Conservation (phyloP, 495 filamentous ascomycete genomes). For the Umbilicaria muhlenbergii region DNA sequence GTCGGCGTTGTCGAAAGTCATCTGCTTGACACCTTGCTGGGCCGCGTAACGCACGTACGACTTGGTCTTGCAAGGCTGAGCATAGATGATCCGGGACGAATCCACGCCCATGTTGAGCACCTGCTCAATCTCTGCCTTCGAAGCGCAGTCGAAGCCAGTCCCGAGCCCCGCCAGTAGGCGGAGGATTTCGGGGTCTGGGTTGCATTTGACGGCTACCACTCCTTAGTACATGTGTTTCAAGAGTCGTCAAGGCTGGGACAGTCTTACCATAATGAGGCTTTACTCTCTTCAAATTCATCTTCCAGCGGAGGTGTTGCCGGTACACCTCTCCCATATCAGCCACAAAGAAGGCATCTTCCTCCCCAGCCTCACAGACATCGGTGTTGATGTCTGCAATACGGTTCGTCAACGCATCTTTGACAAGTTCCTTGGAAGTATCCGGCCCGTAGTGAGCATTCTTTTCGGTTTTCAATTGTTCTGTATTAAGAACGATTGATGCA, state of each 20-base stretch:
- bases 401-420: slow-evolving; percentile 64
- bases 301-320: slow-evolving; percentile 97
- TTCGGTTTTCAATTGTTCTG: slow-evolving; percentile 18
- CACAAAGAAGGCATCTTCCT: slow-evolving; percentile 96
- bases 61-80: slow-evolving; percentile 98
- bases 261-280: slow-evolving; percentile 89
- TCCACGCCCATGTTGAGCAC: slow-evolving; percentile 73
- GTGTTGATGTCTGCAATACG: slow-evolving; percentile 70
- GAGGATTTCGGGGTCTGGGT: slow-evolving; percentile 81
- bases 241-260: neutral
- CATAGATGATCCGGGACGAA: slow-evolving; percentile 91
- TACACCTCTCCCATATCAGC: slow-evolving; percentile 97
- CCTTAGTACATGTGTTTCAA: slow-evolving; percentile 1
- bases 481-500: slow-evolving; percentile 22
- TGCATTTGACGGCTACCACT: slow-evolving; percentile 82
- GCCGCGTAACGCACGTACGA: slow-evolving; percentile 86
- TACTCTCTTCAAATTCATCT: slow-evolving; percentile 79
- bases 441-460: slow-evolving; percentile 18
- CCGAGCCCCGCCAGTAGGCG: slow-evolving; percentile 74
- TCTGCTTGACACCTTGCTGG: slow-evolving; percentile 76
- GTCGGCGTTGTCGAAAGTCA: slow-evolving; percentile 98
- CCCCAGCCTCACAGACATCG: slow-evolving; percentile 72
- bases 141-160: slow-evolving; percentile 96
- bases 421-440: slow-evolving; percentile 31
- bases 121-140: slow-evolving; percentile 89